Percentiles rank a stretch among this genome's conserved stretches.
Evolutionary conservation across 176 grass and related monocot species (phyloP).

Genomic region (Calamus simplicifolius): DNA sequence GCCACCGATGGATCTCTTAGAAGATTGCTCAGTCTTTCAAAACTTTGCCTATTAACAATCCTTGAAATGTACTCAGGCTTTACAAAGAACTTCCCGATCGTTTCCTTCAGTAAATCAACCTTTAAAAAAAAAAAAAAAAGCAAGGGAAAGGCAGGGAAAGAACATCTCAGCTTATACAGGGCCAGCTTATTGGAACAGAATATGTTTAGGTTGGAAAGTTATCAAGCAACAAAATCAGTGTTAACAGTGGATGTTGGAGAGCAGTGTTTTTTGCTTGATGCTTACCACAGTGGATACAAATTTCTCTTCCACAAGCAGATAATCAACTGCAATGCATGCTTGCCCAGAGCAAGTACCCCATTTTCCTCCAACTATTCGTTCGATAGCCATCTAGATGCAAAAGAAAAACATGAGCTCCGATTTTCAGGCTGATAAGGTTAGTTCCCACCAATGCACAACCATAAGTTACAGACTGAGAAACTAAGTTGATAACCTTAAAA

Average conservation of each 20-base stretch:
- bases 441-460: too few species aligned
- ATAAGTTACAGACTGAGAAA: too few species aligned
- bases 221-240: too few species aligned
- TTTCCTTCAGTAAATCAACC: slow-evolving; percentile 63
- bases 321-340: slow-evolving; percentile 80
- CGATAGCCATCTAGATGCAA: slow-evolving; percentile 31
- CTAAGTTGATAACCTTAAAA: too few species aligned
- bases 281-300: slow-evolving; percentile 56
- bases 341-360: slow-evolving; percentile 78
- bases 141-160: background rate
- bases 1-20: slow-evolving; percentile 47
- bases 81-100: slow-evolving; percentile 40
- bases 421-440: too few species aligned
- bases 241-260: too few species aligned
- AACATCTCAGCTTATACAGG: too few species aligned
- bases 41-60: slow-evolving; percentile 65
- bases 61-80: slow-evolving; percentile 27
- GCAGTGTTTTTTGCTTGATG: too few species aligned
- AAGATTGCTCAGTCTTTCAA: slow-evolving; percentile 44
- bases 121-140: slow-evolving; percentile 13
- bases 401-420: too few species aligned
- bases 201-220: too few species aligned
- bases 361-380: slow-evolving; percentile 62
- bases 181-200: too few species aligned
- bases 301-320: slow-evolving; percentile 78